Conservation (phyloP, 2,329 filamentous ascomycete genomes). For the Chaetomiaceae sp. region DNA sequence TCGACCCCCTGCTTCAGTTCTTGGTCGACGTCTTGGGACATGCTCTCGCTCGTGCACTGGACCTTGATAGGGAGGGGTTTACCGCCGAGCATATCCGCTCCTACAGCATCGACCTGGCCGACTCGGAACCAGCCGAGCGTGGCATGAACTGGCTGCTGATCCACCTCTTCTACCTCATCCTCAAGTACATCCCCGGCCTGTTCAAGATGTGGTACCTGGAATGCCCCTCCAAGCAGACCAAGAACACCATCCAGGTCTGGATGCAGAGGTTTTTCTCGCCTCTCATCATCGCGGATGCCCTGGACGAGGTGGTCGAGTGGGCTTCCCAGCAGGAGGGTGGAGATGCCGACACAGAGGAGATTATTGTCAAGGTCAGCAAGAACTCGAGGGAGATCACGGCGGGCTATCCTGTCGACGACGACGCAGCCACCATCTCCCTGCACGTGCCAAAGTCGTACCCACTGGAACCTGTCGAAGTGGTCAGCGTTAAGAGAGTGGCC, state of each 20-base stretch:
- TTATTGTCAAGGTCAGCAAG: constrained; percentile 65
- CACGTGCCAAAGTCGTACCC: constrained; percentile 77
- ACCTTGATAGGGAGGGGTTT: constrained; percentile 64
- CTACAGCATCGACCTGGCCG: constrained; percentile 49
- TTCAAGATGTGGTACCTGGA: constrained; percentile 83
- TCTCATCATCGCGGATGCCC: constrained; percentile 58
- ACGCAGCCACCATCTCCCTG: constrained; percentile 76
- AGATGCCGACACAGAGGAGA: constrained; percentile 49
- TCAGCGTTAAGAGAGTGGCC: constrained; percentile 74
- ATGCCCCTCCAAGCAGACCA: constrained; percentile 74
- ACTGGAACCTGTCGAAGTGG: constrained; percentile 70
- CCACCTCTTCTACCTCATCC: constrained; percentile 77
- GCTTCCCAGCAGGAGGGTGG: constrained; percentile 47
- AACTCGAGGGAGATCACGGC: constrained; percentile 73
- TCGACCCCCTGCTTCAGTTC: constrained; percentile 69
- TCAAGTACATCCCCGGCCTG: constrained; percentile 71
- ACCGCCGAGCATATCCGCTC: constrained; percentile 49
- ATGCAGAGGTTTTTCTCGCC: constrained; percentile 79
- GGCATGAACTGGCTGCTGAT: constrained; percentile 79
- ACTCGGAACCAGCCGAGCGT: constrained; percentile 59
- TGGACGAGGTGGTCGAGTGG: constrained; percentile 68
- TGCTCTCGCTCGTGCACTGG: constrained; percentile 66
- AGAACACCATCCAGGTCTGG: constrained; percentile 75
- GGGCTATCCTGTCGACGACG: constrained; percentile 83
- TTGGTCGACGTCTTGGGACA: constrained; percentile 82